Conservation (phyloP, 2,329 filamentous ascomycete species). For the Talaromyces pinophilus region DNA sequence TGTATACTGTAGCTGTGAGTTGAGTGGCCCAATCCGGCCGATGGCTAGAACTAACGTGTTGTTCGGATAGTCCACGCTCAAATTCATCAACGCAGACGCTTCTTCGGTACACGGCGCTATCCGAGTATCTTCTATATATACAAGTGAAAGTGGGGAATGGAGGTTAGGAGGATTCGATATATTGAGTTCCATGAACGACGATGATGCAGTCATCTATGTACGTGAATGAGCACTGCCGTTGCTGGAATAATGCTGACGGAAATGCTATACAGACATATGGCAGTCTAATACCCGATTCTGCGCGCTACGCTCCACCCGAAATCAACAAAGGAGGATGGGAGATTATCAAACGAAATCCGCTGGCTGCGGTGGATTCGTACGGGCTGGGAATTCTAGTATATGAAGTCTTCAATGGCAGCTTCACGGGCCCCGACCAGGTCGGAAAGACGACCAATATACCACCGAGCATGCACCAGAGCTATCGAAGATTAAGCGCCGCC, state of each 20-base stretch:
- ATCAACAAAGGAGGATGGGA: conserved; percentile 88
- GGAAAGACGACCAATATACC: conserved; percentile 85
- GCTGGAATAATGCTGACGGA: conserved; percentile 25
- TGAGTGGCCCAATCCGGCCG: not conserved
- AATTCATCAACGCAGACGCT: conserved; percentile 94
- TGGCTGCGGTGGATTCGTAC: conserved; percentile 83
- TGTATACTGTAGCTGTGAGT: conserved; percentile 77
- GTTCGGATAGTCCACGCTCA: conserved; percentile 71
- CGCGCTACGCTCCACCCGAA: conserved; percentile 83
- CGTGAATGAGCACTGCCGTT: conserved; percentile 26
- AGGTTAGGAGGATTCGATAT: conserved; percentile 93
- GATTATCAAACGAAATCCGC: conserved; percentile 76
- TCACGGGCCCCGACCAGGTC: conserved; percentile 73
- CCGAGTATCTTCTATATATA: conserved; percentile 83
- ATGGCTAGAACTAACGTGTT: not conserved
- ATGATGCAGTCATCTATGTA: conserved; percentile 88
- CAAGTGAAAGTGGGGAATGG: conserved; percentile 96
- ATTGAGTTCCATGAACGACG: conserved; percentile 91
- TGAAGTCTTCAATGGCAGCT: conserved; percentile 89
- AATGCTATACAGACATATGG: conserved; percentile 68
- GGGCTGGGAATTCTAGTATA: conserved; percentile 80
- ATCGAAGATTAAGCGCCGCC: conserved; percentile 82
- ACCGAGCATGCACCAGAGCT: conserved; percentile 83
- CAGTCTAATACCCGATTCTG: conserved; percentile 80
- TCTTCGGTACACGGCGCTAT: conserved; percentile 87